Conservation (phyloP, 2,329 filamentous ascomycete species). For the Paradendryphiella salina region DNA sequence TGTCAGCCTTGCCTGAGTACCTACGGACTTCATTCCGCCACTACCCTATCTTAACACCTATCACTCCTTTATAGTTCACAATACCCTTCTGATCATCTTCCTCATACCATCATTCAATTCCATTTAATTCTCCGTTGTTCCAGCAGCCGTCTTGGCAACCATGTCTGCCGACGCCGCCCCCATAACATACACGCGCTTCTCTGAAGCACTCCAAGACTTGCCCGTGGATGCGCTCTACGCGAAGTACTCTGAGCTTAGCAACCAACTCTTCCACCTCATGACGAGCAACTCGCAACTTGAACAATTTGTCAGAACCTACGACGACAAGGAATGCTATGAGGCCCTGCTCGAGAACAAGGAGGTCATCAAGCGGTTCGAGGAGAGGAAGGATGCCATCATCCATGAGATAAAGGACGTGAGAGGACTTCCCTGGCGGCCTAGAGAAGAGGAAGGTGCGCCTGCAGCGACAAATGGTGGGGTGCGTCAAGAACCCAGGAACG, state of each 20-base stretch:
- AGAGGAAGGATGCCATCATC: constrained; percentile 66
- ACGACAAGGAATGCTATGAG: constrained; percentile 72
- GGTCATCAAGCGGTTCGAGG: constrained; percentile 69
- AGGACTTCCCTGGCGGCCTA: constrained; percentile 57
- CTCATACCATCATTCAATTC: neutral
- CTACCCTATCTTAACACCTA: neutral
- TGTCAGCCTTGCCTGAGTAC: neutral
- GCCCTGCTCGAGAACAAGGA: constrained; percentile 72
- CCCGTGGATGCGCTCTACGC: constrained; percentile 68
- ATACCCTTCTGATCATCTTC: no score
- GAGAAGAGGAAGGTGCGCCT: constrained; percentile 19
- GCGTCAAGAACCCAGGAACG: neutral
- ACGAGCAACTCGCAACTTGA: constrained; percentile 73
- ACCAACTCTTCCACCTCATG: constrained; percentile 72
- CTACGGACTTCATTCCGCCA: neutral
- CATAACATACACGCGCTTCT: constrained; percentile 66
- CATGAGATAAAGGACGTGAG: constrained; percentile 65
- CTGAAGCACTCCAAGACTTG: constrained; percentile 68
- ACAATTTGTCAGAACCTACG: constrained; percentile 57
- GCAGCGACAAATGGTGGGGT: neutral
- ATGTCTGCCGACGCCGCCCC: constrained; percentile 68
- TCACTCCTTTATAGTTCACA: neutral
- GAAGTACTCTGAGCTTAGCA: constrained; percentile 75
- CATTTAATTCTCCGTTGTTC: neutral
- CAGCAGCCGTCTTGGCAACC: neutral